These are phyloP conservation scores for Colletotrichum lini DNA, from an alignment of 2,329 filamentous ascomycete genomes.

Conservation along the genomic window DNA sequence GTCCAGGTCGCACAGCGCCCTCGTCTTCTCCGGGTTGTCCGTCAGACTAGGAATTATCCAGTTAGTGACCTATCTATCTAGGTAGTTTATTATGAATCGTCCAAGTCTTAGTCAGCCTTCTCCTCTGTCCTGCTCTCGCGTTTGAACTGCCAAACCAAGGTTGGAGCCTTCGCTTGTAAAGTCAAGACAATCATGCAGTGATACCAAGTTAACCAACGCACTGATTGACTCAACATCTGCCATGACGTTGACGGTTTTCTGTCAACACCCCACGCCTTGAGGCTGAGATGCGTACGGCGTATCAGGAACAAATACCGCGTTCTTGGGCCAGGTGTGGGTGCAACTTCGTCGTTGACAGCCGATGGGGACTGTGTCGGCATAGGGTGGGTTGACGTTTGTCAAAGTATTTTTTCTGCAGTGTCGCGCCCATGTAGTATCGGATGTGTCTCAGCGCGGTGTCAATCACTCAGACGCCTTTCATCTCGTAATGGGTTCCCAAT, in stretches of 20 bases:
- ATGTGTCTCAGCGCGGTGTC: constrained; percentile 6
- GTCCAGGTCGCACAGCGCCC: too few species aligned
- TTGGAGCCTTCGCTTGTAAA: not conserved
- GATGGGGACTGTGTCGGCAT: not conserved
- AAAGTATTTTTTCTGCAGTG: constrained; percentile 10
- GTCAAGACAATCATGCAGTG: not conserved
- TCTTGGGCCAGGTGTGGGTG: constrained; percentile 25
- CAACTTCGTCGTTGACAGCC: constrained; percentile 11
- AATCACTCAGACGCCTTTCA: constrained; percentile 21
- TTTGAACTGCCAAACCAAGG: constrained; percentile 8
- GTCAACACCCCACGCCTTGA: constrained; percentile 34
- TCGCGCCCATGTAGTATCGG: not conserved
- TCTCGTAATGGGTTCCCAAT: constrained; percentile 38
- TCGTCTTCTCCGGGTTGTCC: not conserved
- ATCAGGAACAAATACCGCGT: constrained; percentile 34
- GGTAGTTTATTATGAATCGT: too few species aligned
- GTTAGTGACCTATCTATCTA: too few species aligned
- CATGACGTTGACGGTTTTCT: constrained; percentile 17
- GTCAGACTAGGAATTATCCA: too few species aligned
- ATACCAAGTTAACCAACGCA: not conserved
- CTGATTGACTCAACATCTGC: constrained; percentile 2
- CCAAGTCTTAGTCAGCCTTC: not conserved
- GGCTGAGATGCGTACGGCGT: constrained; percentile 30
- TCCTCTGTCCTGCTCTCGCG: constrained; percentile 10
- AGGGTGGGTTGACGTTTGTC: constrained; percentile 3